A percentile compares a stretch with the other conserved stretches of the same genome.
Evolutionary conservation across 306 rosid genomes (phyloP).

Genomic region (Begonia loranthoides): DNA sequence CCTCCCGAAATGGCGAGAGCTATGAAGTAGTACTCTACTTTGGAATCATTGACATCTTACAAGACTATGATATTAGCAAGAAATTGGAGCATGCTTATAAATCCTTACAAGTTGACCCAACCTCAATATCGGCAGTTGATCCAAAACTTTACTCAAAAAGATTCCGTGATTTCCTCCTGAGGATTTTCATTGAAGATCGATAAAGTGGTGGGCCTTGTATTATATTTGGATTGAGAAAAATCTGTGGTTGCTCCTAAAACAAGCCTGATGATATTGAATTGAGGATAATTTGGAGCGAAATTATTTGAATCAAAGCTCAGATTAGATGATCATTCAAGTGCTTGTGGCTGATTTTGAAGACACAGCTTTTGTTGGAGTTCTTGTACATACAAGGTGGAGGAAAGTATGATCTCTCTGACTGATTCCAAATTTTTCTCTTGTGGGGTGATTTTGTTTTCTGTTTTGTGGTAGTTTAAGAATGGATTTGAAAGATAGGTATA

Average conservation of each 20-base stretch:
- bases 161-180: slow-evolving; percentile 81
- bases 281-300: too few relatives aligned
- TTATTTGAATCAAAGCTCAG: background rate
- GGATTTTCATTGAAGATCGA: slow-evolving; percentile 75
- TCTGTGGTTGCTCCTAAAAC: too few relatives aligned
- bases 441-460: background rate
- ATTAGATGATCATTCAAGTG: too few relatives aligned
- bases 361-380: background rate
- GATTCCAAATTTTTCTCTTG: too few relatives aligned
- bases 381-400: background rate
- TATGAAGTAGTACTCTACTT: slow-evolving; percentile 70
- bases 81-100: slow-evolving; percentile 93
- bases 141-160: slow-evolving; percentile 90
- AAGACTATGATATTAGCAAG: slow-evolving; percentile 90
- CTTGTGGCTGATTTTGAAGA: background rate
- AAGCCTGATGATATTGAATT: too few relatives aligned
- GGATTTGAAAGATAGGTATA: background rate
- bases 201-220: slow-evolving; percentile 1
- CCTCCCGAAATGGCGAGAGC: slow-evolving; percentile 54
- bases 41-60: slow-evolving; percentile 92
- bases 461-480: background rate
- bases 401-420: background rate
- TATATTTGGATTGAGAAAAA: background rate
- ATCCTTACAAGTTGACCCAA: slow-evolving; percentile 72
- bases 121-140: slow-evolving; percentile 90